phyloP scores from a whole-genome alignment of 306 rosid species.

The Vachellia pachyceras region DNA sequence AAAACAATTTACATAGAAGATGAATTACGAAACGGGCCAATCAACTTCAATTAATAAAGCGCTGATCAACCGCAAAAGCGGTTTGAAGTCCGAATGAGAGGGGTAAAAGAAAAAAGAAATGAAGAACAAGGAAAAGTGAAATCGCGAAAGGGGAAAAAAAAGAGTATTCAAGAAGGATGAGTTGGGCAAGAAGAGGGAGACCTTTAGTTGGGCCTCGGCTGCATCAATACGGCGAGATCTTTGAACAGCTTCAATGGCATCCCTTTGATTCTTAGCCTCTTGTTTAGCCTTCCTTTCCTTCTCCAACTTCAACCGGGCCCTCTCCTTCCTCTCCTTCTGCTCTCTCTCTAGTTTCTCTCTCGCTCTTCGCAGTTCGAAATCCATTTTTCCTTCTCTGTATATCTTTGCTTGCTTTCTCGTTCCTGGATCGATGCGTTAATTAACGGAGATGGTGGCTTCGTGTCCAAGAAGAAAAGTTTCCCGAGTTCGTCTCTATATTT shows the following conservation, averaged over 20 bases:
- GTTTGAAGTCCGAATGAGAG: background rate
- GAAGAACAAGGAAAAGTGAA: background rate
- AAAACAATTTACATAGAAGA: background rate
- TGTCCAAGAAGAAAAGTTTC: constrained; percentile 31
- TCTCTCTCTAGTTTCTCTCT: constrained; percentile 92
- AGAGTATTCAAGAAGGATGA: background rate
- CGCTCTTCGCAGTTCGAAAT: constrained; percentile 88
- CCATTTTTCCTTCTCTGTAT: constrained; percentile 55
- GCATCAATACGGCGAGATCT: constrained; percentile 85
- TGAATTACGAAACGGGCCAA: background rate
- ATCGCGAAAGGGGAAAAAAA: background rate
- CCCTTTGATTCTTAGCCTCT: constrained; percentile 68
- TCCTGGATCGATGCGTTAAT: background rate
- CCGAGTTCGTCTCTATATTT: background rate
- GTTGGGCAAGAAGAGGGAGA: constrained; percentile 30
- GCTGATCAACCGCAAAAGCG: background rate
- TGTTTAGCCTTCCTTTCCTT: constrained; percentile 79
- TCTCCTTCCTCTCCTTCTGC: constrained; percentile 70
- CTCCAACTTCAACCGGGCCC: constrained; percentile 53
- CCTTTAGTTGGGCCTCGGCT: constrained; percentile 87
- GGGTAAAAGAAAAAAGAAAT: background rate
- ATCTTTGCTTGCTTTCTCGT: background rate
- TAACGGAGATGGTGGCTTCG: constrained; percentile 25
- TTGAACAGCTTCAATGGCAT: constrained; percentile 87
- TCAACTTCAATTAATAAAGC: background rate